A percentile compares a stretch with the other conserved stretches of the same genome.
Conservation (phyloP, 1,284 basidiomycete genomes). For the Sporisorium reilianum region DNA sequence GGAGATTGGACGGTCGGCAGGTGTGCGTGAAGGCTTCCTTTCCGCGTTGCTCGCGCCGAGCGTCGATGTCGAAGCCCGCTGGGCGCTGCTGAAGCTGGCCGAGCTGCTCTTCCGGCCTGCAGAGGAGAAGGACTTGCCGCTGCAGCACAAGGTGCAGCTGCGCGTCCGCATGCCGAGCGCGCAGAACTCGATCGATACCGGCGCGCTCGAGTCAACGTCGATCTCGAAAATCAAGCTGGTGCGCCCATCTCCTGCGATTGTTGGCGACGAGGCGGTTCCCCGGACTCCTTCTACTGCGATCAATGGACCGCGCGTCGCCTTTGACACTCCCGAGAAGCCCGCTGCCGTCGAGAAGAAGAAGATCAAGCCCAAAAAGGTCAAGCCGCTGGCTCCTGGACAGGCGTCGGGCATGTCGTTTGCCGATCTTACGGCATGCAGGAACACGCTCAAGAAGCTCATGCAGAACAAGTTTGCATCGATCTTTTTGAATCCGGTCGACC, state of each 20-base stretch:
- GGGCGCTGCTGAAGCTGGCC: constrained; percentile 90
- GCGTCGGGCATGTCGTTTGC: constrained; percentile 82
- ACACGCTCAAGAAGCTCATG: constrained; percentile 82
- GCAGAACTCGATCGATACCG: constrained; percentile 15
- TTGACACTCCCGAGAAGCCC: constrained; percentile 47
- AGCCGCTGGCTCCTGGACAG: constrained; percentile 73
- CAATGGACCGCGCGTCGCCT: constrained; percentile 49
- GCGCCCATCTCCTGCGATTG: constrained; percentile 10
- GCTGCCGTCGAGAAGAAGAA: constrained; percentile 68
- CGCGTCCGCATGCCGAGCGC: constrained; percentile 74
- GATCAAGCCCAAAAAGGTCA: constrained; percentile 65
- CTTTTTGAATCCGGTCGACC: constrained; percentile 86
- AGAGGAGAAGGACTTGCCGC: constrained; percentile 61
- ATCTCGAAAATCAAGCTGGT: constrained; percentile 56
- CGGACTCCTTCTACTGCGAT: constrained; percentile 19
- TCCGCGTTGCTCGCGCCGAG: constrained; percentile 66
- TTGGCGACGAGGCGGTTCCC: constrained; percentile 21
- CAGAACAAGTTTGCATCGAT: constrained; percentile 76
- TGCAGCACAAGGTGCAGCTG: constrained; percentile 69
- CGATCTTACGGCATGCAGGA: constrained; percentile 84
- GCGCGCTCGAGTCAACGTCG: constrained; percentile 34
- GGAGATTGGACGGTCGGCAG: constrained; percentile 66
- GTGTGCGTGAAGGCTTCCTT: constrained; percentile 67
- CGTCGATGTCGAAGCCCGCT: constrained; percentile 86
- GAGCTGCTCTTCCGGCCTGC: constrained; percentile 85